A percentile compares a stretch with the other conserved stretches of the same genome.
Conservation (phyloP, 2,329 filamentous ascomycete species). For the Parastagonospora avenae region DNA sequence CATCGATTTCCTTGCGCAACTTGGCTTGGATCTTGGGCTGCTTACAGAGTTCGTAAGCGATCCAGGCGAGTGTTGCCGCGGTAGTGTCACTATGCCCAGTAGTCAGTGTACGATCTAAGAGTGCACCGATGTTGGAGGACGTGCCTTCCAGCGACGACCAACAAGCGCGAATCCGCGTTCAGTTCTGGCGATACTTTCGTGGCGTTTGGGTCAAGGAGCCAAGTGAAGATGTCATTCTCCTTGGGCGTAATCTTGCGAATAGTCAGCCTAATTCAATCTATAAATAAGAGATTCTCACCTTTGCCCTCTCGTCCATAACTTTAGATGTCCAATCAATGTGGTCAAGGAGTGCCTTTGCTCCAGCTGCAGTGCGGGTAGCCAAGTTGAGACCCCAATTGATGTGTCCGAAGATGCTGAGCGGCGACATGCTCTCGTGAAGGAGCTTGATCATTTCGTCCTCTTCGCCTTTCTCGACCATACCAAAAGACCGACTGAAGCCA, state of each 20-base stretch:
- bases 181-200: constrained; percentile 26
- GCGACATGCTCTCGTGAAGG: constrained; percentile 31
- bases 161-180: constrained; percentile 32
- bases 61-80: constrained; percentile 33
- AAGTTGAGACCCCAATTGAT: constrained; percentile 28
- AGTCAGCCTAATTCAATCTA: constrained; percentile 2
- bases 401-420: constrained; percentile 27
- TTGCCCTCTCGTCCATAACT: constrained; percentile 31
- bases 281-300: constrained; percentile 12
- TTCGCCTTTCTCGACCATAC: constrained; percentile 40
- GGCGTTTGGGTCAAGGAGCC: constrained; percentile 27
- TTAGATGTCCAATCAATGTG: constrained; percentile 32
- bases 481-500: constrained; percentile 49
- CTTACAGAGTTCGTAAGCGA: constrained; percentile 38
- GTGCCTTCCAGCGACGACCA: constrained; percentile 41
- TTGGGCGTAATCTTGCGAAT: constrained; percentile 22
- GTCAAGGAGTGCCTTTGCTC: constrained; percentile 25
- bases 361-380: constrained; percentile 18
- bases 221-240: constrained; percentile 36
- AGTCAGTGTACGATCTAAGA: background rate
- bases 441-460: constrained; percentile 33
- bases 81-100: constrained; percentile 31
- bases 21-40: constrained; percentile 25
- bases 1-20: constrained; percentile 27
- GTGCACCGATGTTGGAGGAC: background rate